Evolutionary conservation across 1,284 basidiomycete genomes (phyloP).

Genomic region (Mycosarcoma mackinlayi): DNA sequence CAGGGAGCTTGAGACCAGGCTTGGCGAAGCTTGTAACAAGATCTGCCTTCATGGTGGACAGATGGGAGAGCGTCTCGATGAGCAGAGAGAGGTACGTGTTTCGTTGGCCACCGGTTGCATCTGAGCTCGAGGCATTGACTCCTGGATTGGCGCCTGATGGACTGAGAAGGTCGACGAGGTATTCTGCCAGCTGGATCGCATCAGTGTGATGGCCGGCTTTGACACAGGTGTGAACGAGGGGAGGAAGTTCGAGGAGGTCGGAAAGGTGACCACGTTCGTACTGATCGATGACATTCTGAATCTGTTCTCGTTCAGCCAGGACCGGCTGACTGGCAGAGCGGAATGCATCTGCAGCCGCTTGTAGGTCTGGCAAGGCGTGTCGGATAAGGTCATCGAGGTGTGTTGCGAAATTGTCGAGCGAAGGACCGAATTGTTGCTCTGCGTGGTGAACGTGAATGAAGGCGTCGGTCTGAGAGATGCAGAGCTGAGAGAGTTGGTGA

Average conservation of each 20-base stretch:
- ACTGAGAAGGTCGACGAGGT: slow-evolving; percentile 72
- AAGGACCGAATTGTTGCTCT: slow-evolving; percentile 38
- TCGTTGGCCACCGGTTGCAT: slow-evolving; percentile 5
- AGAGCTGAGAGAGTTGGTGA: slow-evolving; percentile 46
- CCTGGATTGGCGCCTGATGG: neutral
- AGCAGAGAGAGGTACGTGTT: slow-evolving; percentile 75
- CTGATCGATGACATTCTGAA: slow-evolving; percentile 40
- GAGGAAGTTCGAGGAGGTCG: slow-evolving; percentile 87
- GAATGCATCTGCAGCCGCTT: slow-evolving; percentile 31
- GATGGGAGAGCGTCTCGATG: slow-evolving; percentile 78
- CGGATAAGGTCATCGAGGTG: slow-evolving; percentile 28
- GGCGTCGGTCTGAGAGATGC: slow-evolving; percentile 50
- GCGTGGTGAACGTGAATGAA: slow-evolving; percentile 47
- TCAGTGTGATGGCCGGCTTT: slow-evolving; percentile 90
- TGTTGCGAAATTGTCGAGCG: slow-evolving; percentile 20
- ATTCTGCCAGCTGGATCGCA: slow-evolving; percentile 81
- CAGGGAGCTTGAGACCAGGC: slow-evolving; percentile 82
- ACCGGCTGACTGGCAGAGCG: slow-evolving; percentile 15
- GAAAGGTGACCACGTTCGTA: slow-evolving; percentile 83
- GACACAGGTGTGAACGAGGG: slow-evolving; percentile 89
- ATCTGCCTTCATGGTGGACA: slow-evolving; percentile 73
- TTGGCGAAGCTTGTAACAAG: slow-evolving; percentile 83
- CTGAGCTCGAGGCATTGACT: neutral
- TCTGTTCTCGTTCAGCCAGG: slow-evolving; percentile 17
- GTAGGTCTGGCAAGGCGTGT: slow-evolving; percentile 24